Conservation (phyloP, 345 rosid genomes). For the Clarkia xantiana region DNA sequence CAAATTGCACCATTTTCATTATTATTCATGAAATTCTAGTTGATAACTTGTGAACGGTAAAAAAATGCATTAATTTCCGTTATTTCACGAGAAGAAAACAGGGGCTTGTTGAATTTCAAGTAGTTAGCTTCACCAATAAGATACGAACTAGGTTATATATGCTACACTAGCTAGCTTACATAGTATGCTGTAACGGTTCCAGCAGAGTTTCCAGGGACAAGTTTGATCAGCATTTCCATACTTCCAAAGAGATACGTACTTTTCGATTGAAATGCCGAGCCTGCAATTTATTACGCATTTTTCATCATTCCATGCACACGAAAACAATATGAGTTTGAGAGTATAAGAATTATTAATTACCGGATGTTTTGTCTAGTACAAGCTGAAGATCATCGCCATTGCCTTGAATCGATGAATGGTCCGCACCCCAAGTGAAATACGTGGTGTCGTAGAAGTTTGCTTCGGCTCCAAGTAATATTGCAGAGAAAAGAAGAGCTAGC, state of each 20-base stretch:
- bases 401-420: not conserved
- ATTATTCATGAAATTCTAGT: not conserved
- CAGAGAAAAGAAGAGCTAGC: not conserved
- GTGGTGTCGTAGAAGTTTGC: not conserved
- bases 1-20: not conserved
- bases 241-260: constrained; percentile 7
- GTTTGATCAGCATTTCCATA: constrained; percentile 11
- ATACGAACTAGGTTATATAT: no score
- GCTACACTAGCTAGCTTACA: constrained; percentile 5
- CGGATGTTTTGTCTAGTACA: not conserved
- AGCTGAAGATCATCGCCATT: no score
- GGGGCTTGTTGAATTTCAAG: no score
- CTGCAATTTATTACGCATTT: constrained; percentile 1
- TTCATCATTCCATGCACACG: no score
- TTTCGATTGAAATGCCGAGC: constrained; percentile 11
- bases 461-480: not conserved
- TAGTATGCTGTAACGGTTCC: constrained; percentile 14
- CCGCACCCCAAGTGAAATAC: not conserved
- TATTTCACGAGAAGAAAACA: no score
- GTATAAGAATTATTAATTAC: no score
- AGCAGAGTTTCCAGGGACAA: constrained; percentile 11
- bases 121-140: no score
- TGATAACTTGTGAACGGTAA: no score
- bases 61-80: no score
- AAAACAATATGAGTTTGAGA: no score